phyloP scores from a whole-genome alignment of 2,329 filamentous ascomycete genomes.

The Colletotrichum sp. region DNA sequence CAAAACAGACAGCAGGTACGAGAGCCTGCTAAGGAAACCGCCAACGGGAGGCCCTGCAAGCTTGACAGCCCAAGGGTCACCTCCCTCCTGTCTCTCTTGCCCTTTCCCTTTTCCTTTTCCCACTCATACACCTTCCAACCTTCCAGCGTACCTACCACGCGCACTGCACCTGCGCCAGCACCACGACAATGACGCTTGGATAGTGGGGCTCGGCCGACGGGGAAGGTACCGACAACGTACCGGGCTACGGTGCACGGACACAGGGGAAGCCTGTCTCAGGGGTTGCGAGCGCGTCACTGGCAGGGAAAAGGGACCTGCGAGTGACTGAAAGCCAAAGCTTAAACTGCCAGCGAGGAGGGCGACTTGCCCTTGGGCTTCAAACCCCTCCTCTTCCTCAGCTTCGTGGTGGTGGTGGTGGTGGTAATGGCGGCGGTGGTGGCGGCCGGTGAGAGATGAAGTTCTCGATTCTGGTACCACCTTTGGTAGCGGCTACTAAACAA shows the following conservation, averaged over 20 bases:
- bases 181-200: constrained; percentile 8
- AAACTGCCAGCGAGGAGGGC: neutral
- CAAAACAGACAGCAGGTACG: neutral
- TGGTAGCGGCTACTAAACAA: neutral
- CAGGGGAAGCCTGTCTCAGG: neutral
- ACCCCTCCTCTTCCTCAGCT: neutral
- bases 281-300: neutral
- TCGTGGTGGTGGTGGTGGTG: neutral
- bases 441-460: neutral
- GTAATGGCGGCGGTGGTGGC: neutral
- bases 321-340: constrained; percentile 13
- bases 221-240: constrained; percentile 2
- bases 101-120: neutral
- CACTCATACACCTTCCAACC: neutral
- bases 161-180: neutral
- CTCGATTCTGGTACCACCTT: neutral
- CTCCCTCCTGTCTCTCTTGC: neutral
- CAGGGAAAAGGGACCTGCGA: constrained; percentile 1
- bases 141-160: neutral
- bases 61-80: neutral
- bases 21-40: neutral
- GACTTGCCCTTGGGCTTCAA: neutral
- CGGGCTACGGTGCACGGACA: neutral
- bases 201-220: neutral
- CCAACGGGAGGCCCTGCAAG: neutral